Evolutionary conservation across 2,329 filamentous ascomycete species (phyloP).

Genomic region (Fusarium sp.): DNA sequence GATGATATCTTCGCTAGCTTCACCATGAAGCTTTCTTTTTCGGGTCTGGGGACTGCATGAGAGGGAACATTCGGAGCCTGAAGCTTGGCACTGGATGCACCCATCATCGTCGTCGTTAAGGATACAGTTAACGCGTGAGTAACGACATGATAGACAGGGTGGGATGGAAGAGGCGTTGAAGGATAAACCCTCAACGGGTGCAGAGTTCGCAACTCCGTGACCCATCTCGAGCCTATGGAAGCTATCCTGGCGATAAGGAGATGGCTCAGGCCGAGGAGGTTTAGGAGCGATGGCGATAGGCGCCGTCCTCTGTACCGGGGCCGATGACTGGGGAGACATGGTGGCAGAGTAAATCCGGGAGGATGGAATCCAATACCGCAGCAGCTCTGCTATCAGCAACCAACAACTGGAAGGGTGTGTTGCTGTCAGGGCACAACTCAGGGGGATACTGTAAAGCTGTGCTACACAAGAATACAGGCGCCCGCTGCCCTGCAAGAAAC

Average conservation of each 20-base stretch:
- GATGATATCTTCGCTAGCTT: constrained; percentile 71
- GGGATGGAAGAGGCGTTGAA: constrained; percentile 61
- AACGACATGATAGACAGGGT: constrained; percentile 81
- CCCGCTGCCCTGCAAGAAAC: constrained; percentile 49
- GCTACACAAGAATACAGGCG: constrained; percentile 45
- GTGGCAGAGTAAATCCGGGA: constrained; percentile 46
- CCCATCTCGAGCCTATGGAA: constrained; percentile 64
- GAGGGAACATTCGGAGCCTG: constrained; percentile 85
- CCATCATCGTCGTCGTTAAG: constrained; percentile 80
- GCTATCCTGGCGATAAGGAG: constrained; percentile 64
- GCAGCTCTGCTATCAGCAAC: constrained; percentile 25
- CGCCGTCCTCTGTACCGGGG: constrained; percentile 69
- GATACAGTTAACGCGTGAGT: constrained; percentile 82
- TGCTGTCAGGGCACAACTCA: constrained; percentile 39
- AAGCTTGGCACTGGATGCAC: constrained; percentile 84
- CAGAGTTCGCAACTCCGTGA: constrained; percentile 63
- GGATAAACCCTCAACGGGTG: constrained; percentile 65
- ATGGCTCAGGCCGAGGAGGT: constrained; percentile 62
- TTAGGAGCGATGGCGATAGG: constrained; percentile 78
- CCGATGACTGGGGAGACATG: constrained; percentile 68
- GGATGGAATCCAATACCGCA: constrained; percentile 34
- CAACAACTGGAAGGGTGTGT: constrained; percentile 29
- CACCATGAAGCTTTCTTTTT: constrained; percentile 83
- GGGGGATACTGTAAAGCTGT: constrained; percentile 19
- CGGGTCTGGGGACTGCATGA: constrained; percentile 82